These are phyloP conservation scores for Crinitomyces ghanaensis DNA, from an alignment of 805 yeast species.

Conservation along the genomic window DNA sequence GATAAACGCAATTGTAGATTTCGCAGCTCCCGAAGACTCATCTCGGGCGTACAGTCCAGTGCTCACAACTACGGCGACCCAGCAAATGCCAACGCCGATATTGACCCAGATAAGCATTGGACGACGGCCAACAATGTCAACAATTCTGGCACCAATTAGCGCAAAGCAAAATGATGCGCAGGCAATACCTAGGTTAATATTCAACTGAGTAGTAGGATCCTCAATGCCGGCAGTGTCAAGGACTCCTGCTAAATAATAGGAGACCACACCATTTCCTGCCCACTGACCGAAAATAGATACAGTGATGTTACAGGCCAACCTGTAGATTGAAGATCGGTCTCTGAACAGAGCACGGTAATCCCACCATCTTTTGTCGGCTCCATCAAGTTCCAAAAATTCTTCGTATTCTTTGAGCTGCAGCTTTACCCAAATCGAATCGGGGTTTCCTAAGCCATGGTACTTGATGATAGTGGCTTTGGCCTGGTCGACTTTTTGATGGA, in stretches of 20 bases:
- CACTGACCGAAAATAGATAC: slow-evolving; percentile 9
- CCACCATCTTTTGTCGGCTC: slow-evolving; percentile 15
- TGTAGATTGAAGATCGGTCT: slow-evolving; percentile 10
- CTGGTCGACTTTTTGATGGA: slow-evolving; percentile 11
- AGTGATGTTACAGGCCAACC: slow-evolving; percentile 12
- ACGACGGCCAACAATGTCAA: slow-evolving; percentile 22
- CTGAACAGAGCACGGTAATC: slow-evolving; percentile 15
- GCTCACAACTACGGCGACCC: slow-evolving; percentile 17
- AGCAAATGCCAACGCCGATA: slow-evolving; percentile 14
- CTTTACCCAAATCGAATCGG: slow-evolving; percentile 9
- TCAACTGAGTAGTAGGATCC: slow-evolving; percentile 17
- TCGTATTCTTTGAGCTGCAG: slow-evolving; percentile 14
- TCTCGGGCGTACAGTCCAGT: slow-evolving; percentile 27
- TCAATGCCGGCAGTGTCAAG: slow-evolving; percentile 13
- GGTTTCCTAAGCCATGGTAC: slow-evolving; percentile 14
- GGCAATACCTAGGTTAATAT: slow-evolving; percentile 9
- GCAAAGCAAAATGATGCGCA: slow-evolving; percentile 9
- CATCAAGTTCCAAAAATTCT: slow-evolving; percentile 11
- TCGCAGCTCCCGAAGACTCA: slow-evolving; percentile 17
- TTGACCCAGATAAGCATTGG: too few species aligned
- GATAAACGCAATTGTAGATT: slow-evolving; percentile 13
- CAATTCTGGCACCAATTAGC: slow-evolving; percentile 17
- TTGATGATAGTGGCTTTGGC: slow-evolving; percentile 11
- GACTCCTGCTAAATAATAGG: slow-evolving; percentile 12
- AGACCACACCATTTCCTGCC: slow-evolving; percentile 14